Conservation (phyloP, 106 monocot genomes). For the Acanthochlamys bracteata region DNA sequence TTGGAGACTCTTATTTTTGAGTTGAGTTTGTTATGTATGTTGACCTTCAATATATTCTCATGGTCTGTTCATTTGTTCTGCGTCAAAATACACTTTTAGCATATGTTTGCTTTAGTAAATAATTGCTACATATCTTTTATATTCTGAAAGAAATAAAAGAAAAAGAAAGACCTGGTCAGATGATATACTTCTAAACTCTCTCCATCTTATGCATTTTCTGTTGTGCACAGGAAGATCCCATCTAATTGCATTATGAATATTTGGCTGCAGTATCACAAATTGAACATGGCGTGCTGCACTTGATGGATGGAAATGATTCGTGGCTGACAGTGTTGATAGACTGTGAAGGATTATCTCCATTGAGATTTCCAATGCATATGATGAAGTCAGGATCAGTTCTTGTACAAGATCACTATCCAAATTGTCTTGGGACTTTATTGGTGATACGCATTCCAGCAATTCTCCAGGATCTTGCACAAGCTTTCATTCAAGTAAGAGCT, state of each 20-base stretch:
- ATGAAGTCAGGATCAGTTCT: conserved; percentile 69
- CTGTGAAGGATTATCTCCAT: conserved; percentile 66
- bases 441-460: conserved; percentile 72
- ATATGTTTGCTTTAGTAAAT: too few species aligned
- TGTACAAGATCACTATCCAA: conserved; percentile 90
- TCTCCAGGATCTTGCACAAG: conserved; percentile 58
- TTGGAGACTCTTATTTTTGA: too few species aligned
- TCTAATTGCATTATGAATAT: background rate
- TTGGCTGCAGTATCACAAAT: conserved; percentile 77
- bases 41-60: too few species aligned
- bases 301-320: conserved; percentile 65
- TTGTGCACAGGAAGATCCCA: background rate
- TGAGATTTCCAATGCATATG: conserved; percentile 87
- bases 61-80: too few species aligned
- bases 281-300: conserved; percentile 58
- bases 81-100: too few species aligned
- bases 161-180: too few species aligned
- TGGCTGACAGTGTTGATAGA: conserved; percentile 76
- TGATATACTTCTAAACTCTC: too few species aligned
- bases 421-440: conserved; percentile 58
- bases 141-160: too few species aligned
- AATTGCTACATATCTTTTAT: too few species aligned
- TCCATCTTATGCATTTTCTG: too few species aligned
- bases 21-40: too few species aligned
- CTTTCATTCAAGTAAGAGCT: conserved; percentile 62